These are phyloP conservation scores for Rosa hybrid DNA, from an alignment of 331 rosid species.

Conservation along the genomic window DNA sequence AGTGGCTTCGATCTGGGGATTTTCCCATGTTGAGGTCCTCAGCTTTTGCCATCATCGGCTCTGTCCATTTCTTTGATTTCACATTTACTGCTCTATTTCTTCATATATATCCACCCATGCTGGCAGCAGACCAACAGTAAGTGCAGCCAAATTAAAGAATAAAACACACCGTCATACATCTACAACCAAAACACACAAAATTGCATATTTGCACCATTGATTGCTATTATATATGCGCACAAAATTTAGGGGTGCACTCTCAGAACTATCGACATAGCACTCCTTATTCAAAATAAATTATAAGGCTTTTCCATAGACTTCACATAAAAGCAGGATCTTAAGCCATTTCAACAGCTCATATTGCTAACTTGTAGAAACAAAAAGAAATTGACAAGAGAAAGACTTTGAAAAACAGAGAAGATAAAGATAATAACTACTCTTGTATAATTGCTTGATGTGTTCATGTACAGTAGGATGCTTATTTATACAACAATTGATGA, in stretches of 20 bases:
- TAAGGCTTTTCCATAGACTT: not conserved
- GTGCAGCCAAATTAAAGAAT: constrained; percentile 35
- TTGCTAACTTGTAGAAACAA: not conserved
- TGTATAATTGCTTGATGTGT: no score
- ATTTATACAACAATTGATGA: no score
- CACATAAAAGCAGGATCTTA: not conserved
- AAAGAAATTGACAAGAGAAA: no score
- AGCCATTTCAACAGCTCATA: not conserved
- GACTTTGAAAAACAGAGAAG: no score
- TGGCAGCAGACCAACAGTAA: constrained; percentile 89
- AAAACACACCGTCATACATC: constrained; percentile 20
- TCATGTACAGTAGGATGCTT: no score
- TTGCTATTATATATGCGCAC: not conserved
- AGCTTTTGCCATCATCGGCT: no score
- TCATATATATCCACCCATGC: constrained; percentile 93
- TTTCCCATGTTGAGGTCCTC: no score
- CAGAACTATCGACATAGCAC: not conserved
- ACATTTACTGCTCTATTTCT: constrained; percentile 77
- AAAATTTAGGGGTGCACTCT: not conserved
- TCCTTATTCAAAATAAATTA: not conserved
- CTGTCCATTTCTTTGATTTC: constrained; percentile 26
- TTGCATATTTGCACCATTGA: not conserved
- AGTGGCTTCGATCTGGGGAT: no score
- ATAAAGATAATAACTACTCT: no score
- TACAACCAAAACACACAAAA: not conserved